These are phyloP conservation scores for Blastobotrys apis DNA, from an alignment of 1,139 yeast genomes.

Conservation along the genomic window DNA sequence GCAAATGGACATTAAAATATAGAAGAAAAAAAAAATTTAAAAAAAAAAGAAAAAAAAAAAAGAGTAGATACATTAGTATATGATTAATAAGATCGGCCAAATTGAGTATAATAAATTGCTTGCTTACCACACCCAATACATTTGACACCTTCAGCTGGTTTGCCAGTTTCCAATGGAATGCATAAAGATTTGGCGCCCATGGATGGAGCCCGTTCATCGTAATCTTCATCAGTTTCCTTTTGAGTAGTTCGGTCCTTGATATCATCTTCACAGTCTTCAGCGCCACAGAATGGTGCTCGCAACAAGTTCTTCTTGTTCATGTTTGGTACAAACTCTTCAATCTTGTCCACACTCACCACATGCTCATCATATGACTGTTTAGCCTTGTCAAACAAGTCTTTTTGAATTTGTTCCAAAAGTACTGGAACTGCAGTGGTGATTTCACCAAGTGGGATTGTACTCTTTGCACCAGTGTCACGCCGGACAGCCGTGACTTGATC, in stretches of 20 bases:
- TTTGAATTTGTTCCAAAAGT: conserved; percentile 76
- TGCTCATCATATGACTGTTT: conserved; percentile 79
- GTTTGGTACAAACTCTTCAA: conserved; percentile 91
- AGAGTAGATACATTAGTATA: too few species aligned
- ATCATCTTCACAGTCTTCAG: conserved; percentile 88
- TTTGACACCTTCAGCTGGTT: conserved; percentile 67
- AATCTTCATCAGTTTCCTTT: conserved; percentile 78
- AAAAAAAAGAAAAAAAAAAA: not conserved
- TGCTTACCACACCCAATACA: conserved; percentile 74
- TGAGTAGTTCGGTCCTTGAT: conserved; percentile 89
- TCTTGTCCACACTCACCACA: conserved; percentile 71
- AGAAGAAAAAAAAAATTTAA: not conserved
- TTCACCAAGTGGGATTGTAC: conserved; percentile 58
- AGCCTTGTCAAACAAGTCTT: conserved; percentile 69
- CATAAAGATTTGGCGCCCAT: conserved; percentile 99
- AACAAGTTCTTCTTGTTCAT: conserved; percentile 88
- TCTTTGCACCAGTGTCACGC: conserved; percentile 83
- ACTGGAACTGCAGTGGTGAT: conserved; percentile 67
- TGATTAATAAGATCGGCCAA: conserved; percentile 83
- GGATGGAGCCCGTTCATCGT: conserved; percentile 93
- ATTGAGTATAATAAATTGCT: conserved; percentile 84
- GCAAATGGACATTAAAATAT: not conserved
- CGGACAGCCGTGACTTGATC: conserved; percentile 82
- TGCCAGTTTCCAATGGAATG: conserved; percentile 92
- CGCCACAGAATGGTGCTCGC: conserved; percentile 97